Evolutionary conservation across 1,284 basidiomycete genomes (phyloP).

Genomic region (Takashimella koratensis): DNA sequence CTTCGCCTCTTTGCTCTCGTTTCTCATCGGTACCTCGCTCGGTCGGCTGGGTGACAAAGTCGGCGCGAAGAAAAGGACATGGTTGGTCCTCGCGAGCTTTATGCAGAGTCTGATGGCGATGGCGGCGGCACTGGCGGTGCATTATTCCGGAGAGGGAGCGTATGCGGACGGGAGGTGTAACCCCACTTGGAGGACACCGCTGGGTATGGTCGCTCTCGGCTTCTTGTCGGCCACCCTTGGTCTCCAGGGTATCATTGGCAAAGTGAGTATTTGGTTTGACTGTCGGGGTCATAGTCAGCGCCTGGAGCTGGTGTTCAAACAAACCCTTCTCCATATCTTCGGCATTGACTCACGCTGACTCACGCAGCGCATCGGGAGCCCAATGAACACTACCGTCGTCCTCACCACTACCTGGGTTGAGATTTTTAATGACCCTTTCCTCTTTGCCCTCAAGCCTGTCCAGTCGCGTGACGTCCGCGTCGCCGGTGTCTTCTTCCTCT

Average conservation of each 20-base stretch:
- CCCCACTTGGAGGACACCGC: constrained; percentile 65
- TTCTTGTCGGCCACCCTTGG: constrained; percentile 75
- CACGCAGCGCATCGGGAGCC: constrained; percentile 61
- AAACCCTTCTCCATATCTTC: constrained; percentile 3
- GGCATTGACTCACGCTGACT: neutral
- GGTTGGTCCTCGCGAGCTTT: constrained; percentile 68
- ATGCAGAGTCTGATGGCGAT: constrained; percentile 71
- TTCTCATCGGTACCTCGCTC: constrained; percentile 53
- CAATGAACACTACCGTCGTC: constrained; percentile 59
- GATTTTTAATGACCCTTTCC: constrained; percentile 69
- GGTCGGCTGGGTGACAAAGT: constrained; percentile 54
- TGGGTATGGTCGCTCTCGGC: constrained; percentile 65
- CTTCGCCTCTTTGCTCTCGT: constrained; percentile 67
- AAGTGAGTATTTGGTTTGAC: constrained; percentile 43
- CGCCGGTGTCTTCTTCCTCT: constrained; percentile 63
- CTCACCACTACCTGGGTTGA: constrained; percentile 83
- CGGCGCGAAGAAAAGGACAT: constrained; percentile 65
- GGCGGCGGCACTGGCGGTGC: constrained; percentile 63
- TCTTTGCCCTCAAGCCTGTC: constrained; percentile 57
- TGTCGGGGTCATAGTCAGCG: constrained; percentile 30
- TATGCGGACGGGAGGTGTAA: constrained; percentile 50
- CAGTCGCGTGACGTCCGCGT: constrained; percentile 67
- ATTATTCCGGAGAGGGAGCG: constrained; percentile 55
- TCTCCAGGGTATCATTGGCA: constrained; percentile 72
- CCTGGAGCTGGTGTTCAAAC: too few relatives aligned